Evolutionary conservation across 768 basidiomycete genomes (phyloP).

Genomic region (Hygrocybe coccinea): DNA sequence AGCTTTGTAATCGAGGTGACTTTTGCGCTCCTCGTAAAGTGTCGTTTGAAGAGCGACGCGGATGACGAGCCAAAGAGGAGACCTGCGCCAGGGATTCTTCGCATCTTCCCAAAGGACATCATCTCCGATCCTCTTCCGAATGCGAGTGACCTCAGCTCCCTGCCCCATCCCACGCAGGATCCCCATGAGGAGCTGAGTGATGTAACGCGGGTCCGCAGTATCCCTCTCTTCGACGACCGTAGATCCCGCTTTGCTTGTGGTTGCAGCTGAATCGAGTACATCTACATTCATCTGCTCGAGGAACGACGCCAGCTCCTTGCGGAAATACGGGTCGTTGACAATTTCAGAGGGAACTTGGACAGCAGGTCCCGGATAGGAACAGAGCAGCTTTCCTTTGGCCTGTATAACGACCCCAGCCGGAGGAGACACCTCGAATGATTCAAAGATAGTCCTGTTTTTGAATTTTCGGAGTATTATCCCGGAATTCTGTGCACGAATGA

Average conservation of each 20-base stretch:
- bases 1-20: slow-evolving; percentile 36
- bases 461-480: slow-evolving; percentile 37
- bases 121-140: slow-evolving; percentile 43
- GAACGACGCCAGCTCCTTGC: slow-evolving; percentile 34
- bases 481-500: slow-evolving; percentile 45
- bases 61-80: slow-evolving; percentile 46
- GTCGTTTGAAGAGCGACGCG: slow-evolving; percentile 44
- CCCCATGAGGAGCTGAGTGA: slow-evolving; percentile 45
- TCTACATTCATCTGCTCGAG: slow-evolving; percentile 36
- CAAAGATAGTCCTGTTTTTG: slow-evolving; percentile 31
- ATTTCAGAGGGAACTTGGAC: slow-evolving; percentile 30
- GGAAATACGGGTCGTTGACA: slow-evolving; percentile 29
- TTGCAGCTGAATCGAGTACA: slow-evolving; percentile 30
- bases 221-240: slow-evolving; percentile 36
- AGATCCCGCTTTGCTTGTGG: slow-evolving; percentile 35
- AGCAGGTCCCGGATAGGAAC: slow-evolving; percentile 45
- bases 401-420: slow-evolving; percentile 32
- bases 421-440: slow-evolving; percentile 45
- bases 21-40: slow-evolving; percentile 12
- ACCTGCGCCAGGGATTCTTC: slow-evolving; percentile 44
- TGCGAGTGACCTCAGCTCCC: slow-evolving; percentile 22
- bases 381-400: slow-evolving; percentile 38
- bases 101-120: slow-evolving; percentile 42
- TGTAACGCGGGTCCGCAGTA: slow-evolving; percentile 42
- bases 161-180: slow-evolving; percentile 40